Evolutionary conservation across 1,139 yeast genomes (phyloP).

Genomic region (Yamadazyma dendronema): DNA sequence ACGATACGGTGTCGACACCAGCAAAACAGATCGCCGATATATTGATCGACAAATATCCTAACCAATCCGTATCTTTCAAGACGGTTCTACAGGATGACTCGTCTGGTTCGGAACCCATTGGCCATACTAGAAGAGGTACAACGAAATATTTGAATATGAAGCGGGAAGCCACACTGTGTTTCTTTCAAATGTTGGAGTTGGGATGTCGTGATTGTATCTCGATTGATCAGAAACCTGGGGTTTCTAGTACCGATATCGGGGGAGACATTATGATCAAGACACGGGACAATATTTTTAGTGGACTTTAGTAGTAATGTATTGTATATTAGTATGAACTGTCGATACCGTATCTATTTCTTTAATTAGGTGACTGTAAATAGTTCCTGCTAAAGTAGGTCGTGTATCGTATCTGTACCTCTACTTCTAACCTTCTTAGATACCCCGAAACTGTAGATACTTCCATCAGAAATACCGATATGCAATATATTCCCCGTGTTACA

Average conservation of each 20-base stretch:
- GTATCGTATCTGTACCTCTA: background rate
- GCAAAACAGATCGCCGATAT: constrained; percentile 12
- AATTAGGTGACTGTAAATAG: no score
- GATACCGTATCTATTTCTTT: background rate
- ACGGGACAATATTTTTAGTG: constrained; percentile 48
- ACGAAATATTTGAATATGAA: constrained; percentile 36
- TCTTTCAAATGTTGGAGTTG: constrained; percentile 78
- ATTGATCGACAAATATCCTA: constrained; percentile 12
- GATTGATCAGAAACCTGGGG: constrained; percentile 49
- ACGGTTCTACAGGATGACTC: constrained; percentile 44
- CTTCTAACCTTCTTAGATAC: background rate
- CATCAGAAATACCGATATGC: constrained; percentile 27
- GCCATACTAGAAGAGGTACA: constrained; percentile 15
- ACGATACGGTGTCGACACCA: constrained; percentile 12
- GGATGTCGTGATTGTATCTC: constrained; percentile 75
- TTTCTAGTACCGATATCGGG: constrained; percentile 43
- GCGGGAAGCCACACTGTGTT: constrained; percentile 68
- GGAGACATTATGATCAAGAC: constrained; percentile 57
- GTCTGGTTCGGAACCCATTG: no score
- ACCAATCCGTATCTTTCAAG: constrained; percentile 25
- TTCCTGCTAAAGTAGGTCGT: background rate
- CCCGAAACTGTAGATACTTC: constrained; percentile 15
- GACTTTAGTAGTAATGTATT: constrained; percentile 18
- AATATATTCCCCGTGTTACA: constrained; percentile 21
- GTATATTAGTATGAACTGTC: constrained; percentile 2